Percentiles rank a stretch among this genome's conserved stretches.
Evolutionary conservation across 2,329 filamentous ascomycete species (phyloP).

Genomic region (Bipolaris oryzae): DNA sequence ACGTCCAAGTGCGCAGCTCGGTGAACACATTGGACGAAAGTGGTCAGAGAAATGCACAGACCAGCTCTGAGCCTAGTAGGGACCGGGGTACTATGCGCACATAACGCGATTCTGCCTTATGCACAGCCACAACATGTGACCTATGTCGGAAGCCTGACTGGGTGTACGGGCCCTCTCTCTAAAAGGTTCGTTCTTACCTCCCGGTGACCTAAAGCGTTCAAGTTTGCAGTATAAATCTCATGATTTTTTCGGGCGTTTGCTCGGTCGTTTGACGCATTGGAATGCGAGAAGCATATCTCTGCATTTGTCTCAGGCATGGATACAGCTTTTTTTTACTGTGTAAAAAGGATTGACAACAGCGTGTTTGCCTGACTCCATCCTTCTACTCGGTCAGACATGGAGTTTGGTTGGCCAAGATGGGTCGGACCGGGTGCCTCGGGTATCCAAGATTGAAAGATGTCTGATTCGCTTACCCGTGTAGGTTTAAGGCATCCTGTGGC

Average conservation of each 20-base stretch:
- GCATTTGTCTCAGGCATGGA: not conserved
- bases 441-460: not conserved
- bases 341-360: not conserved
- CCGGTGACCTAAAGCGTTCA: conserved; percentile 2
- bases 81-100: not conserved
- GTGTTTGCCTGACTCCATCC: not conserved
- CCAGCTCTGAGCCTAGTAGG: not conserved
- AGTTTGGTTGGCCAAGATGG: conserved; percentile 15
- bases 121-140: not conserved
- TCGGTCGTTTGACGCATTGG: not conserved
- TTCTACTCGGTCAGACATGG: conserved; percentile 3
- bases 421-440: conserved; percentile 12
- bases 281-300: not conserved
- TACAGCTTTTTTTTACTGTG: not conserved
- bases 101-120: not conserved
- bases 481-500: not conserved
- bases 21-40: conserved; percentile 3
- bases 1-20: not conserved
- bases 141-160: not conserved
- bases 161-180: not conserved
- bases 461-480: conserved; percentile 13
- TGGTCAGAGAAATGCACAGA: not conserved
- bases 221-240: not conserved
- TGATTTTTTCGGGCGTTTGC: not conserved
- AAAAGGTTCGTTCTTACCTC: not conserved